A percentile compares a stretch with the other conserved stretches of the same genome.
phyloP scores from a whole-genome alignment of 208 protist genomes.

The Leishmania turanica region DNA sequence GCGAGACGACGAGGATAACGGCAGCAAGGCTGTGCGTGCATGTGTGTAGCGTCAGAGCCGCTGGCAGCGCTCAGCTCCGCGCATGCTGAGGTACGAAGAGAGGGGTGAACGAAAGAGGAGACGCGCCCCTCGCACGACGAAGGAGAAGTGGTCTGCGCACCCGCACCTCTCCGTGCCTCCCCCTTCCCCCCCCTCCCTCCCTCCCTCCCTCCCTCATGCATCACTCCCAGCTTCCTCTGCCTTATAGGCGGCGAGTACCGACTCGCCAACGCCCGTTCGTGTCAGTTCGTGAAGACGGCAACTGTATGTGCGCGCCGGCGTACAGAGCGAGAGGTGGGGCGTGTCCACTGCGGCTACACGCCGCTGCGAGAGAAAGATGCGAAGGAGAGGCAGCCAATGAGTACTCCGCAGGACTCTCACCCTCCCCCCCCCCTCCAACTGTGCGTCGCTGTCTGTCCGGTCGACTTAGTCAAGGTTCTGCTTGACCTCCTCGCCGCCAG shows the following conservation, averaged over 20 bases:
- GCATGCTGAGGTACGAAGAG: not conserved
- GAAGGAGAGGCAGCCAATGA: too few species aligned
- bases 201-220: not conserved
- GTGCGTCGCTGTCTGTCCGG: not conserved
- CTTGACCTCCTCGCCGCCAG: not conserved
- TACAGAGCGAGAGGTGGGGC: not conserved
- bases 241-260: not conserved
- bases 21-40: not conserved
- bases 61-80: not conserved
- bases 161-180: too few species aligned
- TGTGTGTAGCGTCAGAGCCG: not conserved
- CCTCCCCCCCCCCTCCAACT: not conserved
- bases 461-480: slow-evolving; percentile 3
- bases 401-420: not conserved
- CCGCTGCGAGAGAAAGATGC: not conserved
- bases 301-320: not conserved
- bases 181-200: too few species aligned
- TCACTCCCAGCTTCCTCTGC: not conserved
- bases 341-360: not conserved
- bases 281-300: not conserved
- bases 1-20: not conserved
- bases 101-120: not conserved
- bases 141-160: not conserved
- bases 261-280: not conserved
- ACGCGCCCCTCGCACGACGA: not conserved